Base-by-base conservation (phyloP, 2,329 filamentous ascomycete genomes). In the Stagonosporopsis chrysanthemi region DNA sequence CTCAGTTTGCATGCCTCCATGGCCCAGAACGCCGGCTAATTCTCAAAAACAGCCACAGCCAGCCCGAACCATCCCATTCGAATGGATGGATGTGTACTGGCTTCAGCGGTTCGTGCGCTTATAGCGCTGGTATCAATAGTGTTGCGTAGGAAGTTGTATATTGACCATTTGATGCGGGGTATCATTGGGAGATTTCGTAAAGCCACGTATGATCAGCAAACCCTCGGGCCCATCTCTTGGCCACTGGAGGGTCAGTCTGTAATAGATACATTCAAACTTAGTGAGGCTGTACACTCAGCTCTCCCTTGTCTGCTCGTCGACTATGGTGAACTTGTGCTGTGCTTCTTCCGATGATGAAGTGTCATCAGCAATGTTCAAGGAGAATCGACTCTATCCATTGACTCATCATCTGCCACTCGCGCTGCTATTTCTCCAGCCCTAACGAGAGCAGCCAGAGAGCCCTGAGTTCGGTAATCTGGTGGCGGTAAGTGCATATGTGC, bases 361-460 rank as follows among this genome's bases (percentile, higher is more conserved):
- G 9, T 14, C 22, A 17, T 9, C 9, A 15, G 26, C 17, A 9
- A 28, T 12, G 26, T 48, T 72, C 61, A 71, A 23, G 66, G 65
- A n/a, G 61, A 67, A 24, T 49, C 60, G 12, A 67, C 65, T 14
- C 57, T 66, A 6, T 35, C 33, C 26, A 52, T 44, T 24, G 26
- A 19, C 22, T 57, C 48, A 4, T 71, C 68, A 29, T 77, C 72
- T 40, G 64, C 73, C 28, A 69, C 71, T 54, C 73, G 66, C 5
- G 75, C 72, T 36, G 60, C 67, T 24, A 78, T 31, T 51, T 78
- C 76, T 9, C 75, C 70, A 40, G 76, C 76, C 61, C 73, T 67
- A 31, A 77, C 60, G 12, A 78, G 55, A 3, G 73, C 76, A 4
- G 74, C 75, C 38, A 77, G 67, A 15, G 74, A 70, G 3, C 74